A percentile compares a stretch with the other conserved stretches of the same genome.
Conservation (phyloP, 2,329 filamentous ascomycete genomes). For the Exophiala lecanii-corni region DNA sequence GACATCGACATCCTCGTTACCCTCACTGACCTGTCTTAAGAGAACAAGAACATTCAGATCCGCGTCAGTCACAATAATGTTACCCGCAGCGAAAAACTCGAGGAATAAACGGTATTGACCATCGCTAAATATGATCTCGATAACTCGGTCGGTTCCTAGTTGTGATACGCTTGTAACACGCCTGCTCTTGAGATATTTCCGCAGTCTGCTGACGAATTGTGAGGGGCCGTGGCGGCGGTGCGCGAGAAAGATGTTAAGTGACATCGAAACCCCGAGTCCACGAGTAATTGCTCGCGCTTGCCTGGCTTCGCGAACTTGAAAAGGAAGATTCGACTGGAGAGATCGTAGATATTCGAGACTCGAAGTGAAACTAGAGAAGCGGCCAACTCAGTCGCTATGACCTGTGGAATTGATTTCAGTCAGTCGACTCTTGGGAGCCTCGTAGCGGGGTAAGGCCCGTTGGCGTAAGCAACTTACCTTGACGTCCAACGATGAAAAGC, state of each 20-base stretch:
- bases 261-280: conserved; percentile 94
- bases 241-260: conserved; percentile 89
- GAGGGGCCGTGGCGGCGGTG: conserved; percentile 81
- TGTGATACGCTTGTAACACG: conserved; percentile 76
- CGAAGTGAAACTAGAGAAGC: conserved; percentile 70
- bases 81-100: conserved; percentile 95
- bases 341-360: conserved; percentile 90
- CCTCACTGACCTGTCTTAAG: conserved; percentile 72
- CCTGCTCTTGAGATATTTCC: conserved; percentile 83
- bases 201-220: conserved; percentile 74
- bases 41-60: conserved; percentile 78
- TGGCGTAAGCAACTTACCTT: conserved; percentile 38
- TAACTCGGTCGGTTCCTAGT: conserved; percentile 86
- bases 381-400: conserved; percentile 90
- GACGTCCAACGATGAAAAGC: conserved; percentile 55
- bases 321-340: conserved; percentile 82
- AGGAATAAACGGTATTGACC: conserved; percentile 81
- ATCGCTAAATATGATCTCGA: conserved; percentile 90
- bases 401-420: conserved; percentile 47
- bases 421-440: conserved; percentile 5
- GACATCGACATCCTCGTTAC: conserved; percentile 78
- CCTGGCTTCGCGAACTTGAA: conserved; percentile 92
- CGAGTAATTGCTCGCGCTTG: conserved; percentile 79
- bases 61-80: conserved; percentile 85
- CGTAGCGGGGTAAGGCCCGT: neutral